Evolutionary conservation across 139 green algal species (phyloP).

Genomic region (Closterium sp.): DNA sequence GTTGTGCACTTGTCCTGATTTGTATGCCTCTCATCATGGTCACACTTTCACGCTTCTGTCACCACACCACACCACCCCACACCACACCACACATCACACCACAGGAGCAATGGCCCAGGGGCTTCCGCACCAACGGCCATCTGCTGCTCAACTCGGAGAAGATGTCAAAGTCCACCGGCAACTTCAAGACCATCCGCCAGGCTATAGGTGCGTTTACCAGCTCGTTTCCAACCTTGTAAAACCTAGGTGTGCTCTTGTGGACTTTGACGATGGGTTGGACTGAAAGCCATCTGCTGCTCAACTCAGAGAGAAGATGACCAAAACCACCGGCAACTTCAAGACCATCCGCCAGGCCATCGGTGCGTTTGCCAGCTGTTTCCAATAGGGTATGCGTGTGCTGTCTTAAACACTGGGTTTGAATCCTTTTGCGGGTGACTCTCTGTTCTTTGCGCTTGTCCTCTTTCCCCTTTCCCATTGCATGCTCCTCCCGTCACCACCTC

Average conservation of each 20-base stretch:
- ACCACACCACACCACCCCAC: not conserved
- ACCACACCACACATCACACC: not conserved
- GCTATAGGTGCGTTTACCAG: slow-evolving; percentile 61
- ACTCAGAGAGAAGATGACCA: slow-evolving; percentile 99
- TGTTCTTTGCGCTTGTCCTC: not conserved
- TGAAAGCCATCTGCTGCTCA: slow-evolving; percentile 97
- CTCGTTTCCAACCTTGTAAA: too few species aligned
- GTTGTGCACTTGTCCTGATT: not conserved
- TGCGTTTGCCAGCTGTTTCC: too few species aligned
- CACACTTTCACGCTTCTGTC: not conserved
- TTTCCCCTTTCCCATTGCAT: not conserved
- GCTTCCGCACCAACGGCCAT: slow-evolving; percentile 91
- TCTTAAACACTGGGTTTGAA: too few species aligned
- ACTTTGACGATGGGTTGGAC: too few species aligned
- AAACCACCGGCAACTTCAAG: slow-evolving; percentile 82
- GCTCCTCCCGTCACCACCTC: not conserved
- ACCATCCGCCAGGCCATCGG: slow-evolving; percentile 71
- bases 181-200: slow-evolving; percentile 68
- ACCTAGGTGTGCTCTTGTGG: too few species aligned
- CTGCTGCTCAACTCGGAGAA: slow-evolving; percentile 97
- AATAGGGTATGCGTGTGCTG: too few species aligned
- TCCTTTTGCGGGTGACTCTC: slow-evolving; percentile 91
- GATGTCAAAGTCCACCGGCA: slow-evolving; percentile 96
- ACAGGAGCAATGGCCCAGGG: slow-evolving; percentile 67
- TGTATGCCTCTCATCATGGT: not conserved